Percentiles rank a stretch among this genome's conserved stretches.
These are phyloP conservation scores for Trichaptum fuscoviolaceum DNA, from an alignment of 768 basidiomycete genomes.

Conservation along the genomic window DNA sequence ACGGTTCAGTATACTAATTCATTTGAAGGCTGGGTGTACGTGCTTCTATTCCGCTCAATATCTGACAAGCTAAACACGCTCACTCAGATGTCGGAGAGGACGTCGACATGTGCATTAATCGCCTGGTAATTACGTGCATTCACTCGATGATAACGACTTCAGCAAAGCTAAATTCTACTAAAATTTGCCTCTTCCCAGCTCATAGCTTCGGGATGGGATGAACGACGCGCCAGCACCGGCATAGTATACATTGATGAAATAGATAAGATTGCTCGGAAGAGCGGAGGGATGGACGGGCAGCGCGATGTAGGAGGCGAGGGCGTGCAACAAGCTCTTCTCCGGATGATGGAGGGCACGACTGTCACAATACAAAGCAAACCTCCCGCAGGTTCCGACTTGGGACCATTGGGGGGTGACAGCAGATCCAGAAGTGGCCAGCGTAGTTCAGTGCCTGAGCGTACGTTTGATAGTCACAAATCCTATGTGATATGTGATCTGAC, in stretches of 20 bases:
- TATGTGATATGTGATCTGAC: neutral
- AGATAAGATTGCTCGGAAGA: constrained; percentile 82
- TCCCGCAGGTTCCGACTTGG: constrained; percentile 38
- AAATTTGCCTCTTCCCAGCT: constrained; percentile 38
- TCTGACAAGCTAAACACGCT: constrained; percentile 9
- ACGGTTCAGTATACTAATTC: constrained; percentile 4
- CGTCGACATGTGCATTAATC: constrained; percentile 86
- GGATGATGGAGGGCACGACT: constrained; percentile 91
- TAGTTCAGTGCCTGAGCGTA: constrained; percentile 32
- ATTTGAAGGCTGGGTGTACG: constrained; percentile 63
- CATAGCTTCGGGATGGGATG: constrained; percentile 89
- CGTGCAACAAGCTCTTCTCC: constrained; percentile 86
- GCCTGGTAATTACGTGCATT: constrained; percentile 48
- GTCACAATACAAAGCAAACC: constrained; percentile 79
- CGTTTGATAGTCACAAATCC: constrained; percentile 5
- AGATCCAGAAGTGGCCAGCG: constrained; percentile 48
- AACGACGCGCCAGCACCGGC: constrained; percentile 80
- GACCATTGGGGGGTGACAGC: constrained; percentile 38
- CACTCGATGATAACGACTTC: neutral
- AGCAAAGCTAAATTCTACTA: constrained; percentile 9
- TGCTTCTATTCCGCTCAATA: constrained; percentile 14
- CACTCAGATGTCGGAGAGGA: constrained; percentile 88
- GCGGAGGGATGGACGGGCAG: constrained; percentile 56
- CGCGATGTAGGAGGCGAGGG: constrained; percentile 95
- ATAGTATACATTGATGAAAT: constrained; percentile 97